A percentile compares a stretch with the other conserved stretches of the same genome.
These are phyloP conservation scores for Nidularia sp. DNA, from an alignment of 768 basidiomycete species.

Conservation along the genomic window DNA sequence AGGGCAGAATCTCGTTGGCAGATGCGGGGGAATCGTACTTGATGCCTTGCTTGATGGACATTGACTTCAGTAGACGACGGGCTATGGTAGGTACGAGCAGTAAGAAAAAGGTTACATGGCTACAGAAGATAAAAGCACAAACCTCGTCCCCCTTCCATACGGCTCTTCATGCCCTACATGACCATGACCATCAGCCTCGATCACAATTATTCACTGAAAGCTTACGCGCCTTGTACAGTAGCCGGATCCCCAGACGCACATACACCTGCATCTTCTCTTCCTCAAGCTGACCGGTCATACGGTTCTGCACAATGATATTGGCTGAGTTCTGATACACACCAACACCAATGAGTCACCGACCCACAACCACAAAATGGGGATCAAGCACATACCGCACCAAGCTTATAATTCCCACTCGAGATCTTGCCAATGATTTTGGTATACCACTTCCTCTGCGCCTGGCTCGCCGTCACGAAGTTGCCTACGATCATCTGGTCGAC, in stretches of 20 bases:
- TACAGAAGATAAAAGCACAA: constrained; percentile 13
- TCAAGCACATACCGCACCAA: constrained; percentile 65
- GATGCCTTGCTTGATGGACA: constrained; percentile 90
- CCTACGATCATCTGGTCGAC: constrained; percentile 89
- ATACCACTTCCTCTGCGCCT: constrained; percentile 97
- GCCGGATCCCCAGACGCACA: constrained; percentile 85
- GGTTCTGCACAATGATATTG: constrained; percentile 97
- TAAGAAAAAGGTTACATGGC: background rate
- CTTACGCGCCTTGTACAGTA: constrained; percentile 72
- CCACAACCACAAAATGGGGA: background rate
- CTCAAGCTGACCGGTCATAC: constrained; percentile 84
- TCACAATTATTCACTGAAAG: background rate
- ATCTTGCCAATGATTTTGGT: constrained; percentile 87
- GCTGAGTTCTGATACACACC: constrained; percentile 71
- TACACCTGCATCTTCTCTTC: constrained; percentile 99
- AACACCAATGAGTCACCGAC: background rate
- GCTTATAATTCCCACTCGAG: constrained; percentile 78
- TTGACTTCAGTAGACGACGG: constrained; percentile 77
- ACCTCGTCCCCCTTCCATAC: constrained; percentile 90
- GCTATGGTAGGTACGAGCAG: constrained; percentile 34
- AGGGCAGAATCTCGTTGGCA: constrained; percentile 75
- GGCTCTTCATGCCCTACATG: constrained; percentile 68
- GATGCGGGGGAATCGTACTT: constrained; percentile 91
- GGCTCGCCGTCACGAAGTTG: constrained; percentile 90
- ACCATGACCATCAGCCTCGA: background rate